phyloP scores from a whole-genome alignment of 305 asterid genomes.

The Rubia tinctorum region DNA sequence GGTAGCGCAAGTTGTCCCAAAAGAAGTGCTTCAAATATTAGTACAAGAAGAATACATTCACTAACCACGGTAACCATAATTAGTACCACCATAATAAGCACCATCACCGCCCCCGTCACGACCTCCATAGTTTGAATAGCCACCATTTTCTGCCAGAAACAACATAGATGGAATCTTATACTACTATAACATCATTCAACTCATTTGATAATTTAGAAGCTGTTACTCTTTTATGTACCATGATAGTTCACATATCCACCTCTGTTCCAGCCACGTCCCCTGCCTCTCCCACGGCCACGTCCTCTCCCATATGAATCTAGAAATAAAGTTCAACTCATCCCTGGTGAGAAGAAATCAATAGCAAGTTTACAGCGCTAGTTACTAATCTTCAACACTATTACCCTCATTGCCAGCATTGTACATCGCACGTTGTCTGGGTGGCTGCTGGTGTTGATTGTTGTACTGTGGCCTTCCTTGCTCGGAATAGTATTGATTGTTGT shows the following conservation, averaged over 20 bases:
- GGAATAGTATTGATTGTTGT: not conserved
- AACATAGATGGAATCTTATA: not conserved
- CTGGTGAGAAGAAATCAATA: not conserved
- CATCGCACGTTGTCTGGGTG: constrained; percentile 60
- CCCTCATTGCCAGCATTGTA: constrained; percentile 65
- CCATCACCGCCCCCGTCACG: constrained; percentile 56
- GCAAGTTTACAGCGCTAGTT: not conserved
- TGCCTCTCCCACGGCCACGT: constrained; percentile 86
- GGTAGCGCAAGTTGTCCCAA: not conserved
- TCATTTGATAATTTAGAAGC: not conserved
- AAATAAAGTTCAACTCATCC: not conserved
- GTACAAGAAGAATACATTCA: constrained; percentile 8
- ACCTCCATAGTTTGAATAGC: constrained; percentile 28
- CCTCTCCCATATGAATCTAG: constrained; percentile 77
- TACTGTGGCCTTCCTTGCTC: constrained; percentile 48
- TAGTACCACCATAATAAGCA: constrained; percentile 42
- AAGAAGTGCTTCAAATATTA: not conserved
- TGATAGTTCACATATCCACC: constrained; percentile 85
- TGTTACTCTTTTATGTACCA: constrained; percentile 34
- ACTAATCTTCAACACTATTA: constrained; percentile 20
- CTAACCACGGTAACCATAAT: constrained; percentile 67
- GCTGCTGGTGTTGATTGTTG: constrained; percentile 33
- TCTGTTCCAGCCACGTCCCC: constrained; percentile 88
- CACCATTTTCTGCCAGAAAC: constrained; percentile 15
- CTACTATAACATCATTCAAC: not conserved